Evolutionary conservation across 305 asterid genomes (phyloP).

Genomic region (Caryopteris hybrid): DNA sequence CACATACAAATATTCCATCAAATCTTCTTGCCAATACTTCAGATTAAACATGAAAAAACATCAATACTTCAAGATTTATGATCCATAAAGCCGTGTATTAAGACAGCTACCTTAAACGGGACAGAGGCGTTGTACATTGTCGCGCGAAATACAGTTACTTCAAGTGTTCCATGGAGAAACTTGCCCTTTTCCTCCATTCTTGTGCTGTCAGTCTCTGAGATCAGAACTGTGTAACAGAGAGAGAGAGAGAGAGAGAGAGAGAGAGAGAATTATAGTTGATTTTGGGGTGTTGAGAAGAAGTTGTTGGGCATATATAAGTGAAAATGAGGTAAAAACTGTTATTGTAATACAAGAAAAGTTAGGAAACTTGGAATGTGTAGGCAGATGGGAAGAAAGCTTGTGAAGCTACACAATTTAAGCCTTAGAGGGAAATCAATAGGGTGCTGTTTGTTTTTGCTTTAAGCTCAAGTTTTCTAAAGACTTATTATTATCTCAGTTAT

Average conservation of each 20-base stretch:
- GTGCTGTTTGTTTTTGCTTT: conserved; percentile 47
- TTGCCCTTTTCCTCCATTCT: conserved; percentile 49
- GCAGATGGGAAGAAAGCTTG: conserved; percentile 40
- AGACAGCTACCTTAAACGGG: conserved; percentile 41
- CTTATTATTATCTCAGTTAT: not conserved
- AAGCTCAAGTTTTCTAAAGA: conserved; percentile 49
- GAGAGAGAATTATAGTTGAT: not conserved
- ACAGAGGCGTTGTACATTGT: conserved; percentile 36
- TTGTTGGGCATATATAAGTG: conserved; percentile 21
- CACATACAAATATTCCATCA: not conserved
- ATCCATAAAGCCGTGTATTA: not conserved
- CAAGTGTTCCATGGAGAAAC: conserved; percentile 89
- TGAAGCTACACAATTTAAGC: conserved; percentile 34
- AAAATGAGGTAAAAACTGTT: conserved; percentile 29
- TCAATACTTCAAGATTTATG: not conserved
- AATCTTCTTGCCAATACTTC: no score
- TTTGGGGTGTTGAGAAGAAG: conserved; percentile 10
- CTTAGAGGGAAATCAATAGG: conserved; percentile 56
- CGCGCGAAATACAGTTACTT: conserved; percentile 77
- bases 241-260: not conserved
- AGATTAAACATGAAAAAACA: no score
- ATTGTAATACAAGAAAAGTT: conserved; percentile 37
- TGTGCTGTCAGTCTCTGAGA: not conserved
- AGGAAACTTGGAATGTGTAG: conserved; percentile 37
- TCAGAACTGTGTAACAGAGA: not conserved